Evolutionary conservation across 2,329 filamentous ascomycete genomes (phyloP).

Genomic region (Albophoma yamanashiensis): DNA sequence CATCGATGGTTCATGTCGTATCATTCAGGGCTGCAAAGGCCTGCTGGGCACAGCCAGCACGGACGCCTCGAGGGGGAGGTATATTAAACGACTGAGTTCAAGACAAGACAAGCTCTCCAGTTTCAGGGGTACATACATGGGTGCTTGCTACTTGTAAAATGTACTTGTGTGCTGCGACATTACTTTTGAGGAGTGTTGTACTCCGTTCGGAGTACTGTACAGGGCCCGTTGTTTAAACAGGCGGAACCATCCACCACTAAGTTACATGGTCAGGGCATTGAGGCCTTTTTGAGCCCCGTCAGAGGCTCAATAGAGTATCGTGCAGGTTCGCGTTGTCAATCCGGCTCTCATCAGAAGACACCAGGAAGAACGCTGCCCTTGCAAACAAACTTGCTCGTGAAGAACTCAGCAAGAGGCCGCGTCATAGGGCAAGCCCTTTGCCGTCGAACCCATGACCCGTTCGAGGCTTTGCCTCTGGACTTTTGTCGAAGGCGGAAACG

Average conservation of each 20-base stretch:
- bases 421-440: not conserved
- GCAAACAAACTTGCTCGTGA: not conserved
- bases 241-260: not conserved
- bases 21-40: conserved; percentile 12
- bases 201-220: not conserved
- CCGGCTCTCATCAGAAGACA: too few species aligned
- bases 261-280: not conserved
- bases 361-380: not conserved
- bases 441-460: too few species aligned
- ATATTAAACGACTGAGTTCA: not conserved
- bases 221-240: not conserved
- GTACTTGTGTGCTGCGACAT: not conserved
- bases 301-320: too few species aligned
- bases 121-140: not conserved
- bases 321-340: too few species aligned
- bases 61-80: conserved; percentile 5
- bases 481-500: not conserved
- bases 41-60: conserved; percentile 12
- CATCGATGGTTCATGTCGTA: conserved; percentile 13
- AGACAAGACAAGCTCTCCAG: not conserved
- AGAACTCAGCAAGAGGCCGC: not conserved
- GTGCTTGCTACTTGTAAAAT: not conserved
- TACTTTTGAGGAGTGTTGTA: not conserved
- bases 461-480: not conserved
- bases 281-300: not conserved